These are phyloP conservation scores for Aspergillus oerlinghausenensis DNA, from an alignment of 2,329 filamentous ascomycete species.

Conservation along the genomic window DNA sequence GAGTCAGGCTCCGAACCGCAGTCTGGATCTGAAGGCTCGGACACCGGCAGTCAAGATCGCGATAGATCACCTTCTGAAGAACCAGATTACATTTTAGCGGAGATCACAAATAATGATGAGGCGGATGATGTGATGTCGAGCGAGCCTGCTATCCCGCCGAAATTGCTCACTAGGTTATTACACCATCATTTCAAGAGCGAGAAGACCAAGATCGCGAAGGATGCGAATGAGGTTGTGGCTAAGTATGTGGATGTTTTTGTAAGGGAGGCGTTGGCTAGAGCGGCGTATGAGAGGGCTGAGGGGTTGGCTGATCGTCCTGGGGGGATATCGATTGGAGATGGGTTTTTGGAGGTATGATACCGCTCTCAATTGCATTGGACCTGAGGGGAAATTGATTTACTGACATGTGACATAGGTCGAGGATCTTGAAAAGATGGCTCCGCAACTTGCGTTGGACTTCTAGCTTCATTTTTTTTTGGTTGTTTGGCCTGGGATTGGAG, in stretches of 20 bases:
- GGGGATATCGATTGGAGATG: conserved; percentile 41
- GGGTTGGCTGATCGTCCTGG: conserved; percentile 25
- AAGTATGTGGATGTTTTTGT: conserved; percentile 92
- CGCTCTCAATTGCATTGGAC: not conserved
- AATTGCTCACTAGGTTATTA: conserved; percentile 70
- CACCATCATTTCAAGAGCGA: conserved; percentile 72
- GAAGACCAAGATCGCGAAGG: conserved; percentile 67
- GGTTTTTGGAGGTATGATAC: conserved; percentile 66
- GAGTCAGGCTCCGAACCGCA: conserved; percentile 4
- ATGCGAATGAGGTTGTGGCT: conserved; percentile 70
- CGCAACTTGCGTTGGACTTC: conserved; percentile 81
- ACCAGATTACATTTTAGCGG: conserved; percentile 46
- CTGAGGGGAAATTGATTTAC: conserved; percentile 7
- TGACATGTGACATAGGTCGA: conserved; percentile 57
- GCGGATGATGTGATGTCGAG: conserved; percentile 29
- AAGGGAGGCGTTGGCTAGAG: conserved; percentile 77
- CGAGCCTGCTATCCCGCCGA: conserved; percentile 58
- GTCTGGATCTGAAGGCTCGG: conserved; percentile 15
- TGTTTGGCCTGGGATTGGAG: conserved; percentile 5
- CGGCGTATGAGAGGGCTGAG: conserved; percentile 63
- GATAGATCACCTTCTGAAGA: conserved; percentile 30
- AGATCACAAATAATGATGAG: conserved; percentile 31
- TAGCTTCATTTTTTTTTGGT: conserved; percentile 33
- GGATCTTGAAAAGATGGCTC: conserved; percentile 82
- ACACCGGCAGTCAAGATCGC: conserved; percentile 12